Conservation (phyloP, 2,329 filamentous ascomycete genomes). For the Xylaria sp. region DNA sequence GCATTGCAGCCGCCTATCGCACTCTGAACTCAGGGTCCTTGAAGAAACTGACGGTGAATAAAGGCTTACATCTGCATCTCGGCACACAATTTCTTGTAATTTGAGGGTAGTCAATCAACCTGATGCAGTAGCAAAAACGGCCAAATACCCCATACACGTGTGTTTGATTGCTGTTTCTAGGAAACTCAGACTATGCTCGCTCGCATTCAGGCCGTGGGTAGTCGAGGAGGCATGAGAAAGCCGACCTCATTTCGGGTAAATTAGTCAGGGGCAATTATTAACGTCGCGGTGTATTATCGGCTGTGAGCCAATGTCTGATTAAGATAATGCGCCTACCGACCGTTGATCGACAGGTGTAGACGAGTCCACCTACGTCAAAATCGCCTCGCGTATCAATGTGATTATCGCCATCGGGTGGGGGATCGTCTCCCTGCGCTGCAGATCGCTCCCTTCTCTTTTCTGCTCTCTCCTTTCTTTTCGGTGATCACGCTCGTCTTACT, state of each 20-base stretch:
- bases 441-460: conserved; percentile 1
- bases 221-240: background rate
- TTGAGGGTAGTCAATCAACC: background rate
- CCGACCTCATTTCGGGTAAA: conserved; percentile 25
- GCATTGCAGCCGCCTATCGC: background rate
- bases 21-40: background rate
- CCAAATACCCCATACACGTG: background rate
- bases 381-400: conserved; percentile 6
- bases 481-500: background rate
- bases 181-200: conserved; percentile 1
- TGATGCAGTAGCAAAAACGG: background rate
- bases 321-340: background rate
- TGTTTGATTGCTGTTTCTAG: conserved; percentile 26
- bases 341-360: conserved; percentile 10
- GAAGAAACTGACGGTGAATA: background rate
- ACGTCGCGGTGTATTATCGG: conserved; percentile 8
- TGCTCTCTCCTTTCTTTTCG: background rate
- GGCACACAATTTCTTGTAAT: background rate
- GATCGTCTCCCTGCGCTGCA: conserved; percentile 1
- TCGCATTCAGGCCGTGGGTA: background rate
- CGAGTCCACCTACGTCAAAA: background rate
- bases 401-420: conserved; percentile 4
- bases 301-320: background rate
- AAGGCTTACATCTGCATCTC: background rate
- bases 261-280: conserved; percentile 11